Evolutionary conservation across 768 basidiomycete species (phyloP).

Genomic region (Leucosporidium creatinivorum): DNA sequence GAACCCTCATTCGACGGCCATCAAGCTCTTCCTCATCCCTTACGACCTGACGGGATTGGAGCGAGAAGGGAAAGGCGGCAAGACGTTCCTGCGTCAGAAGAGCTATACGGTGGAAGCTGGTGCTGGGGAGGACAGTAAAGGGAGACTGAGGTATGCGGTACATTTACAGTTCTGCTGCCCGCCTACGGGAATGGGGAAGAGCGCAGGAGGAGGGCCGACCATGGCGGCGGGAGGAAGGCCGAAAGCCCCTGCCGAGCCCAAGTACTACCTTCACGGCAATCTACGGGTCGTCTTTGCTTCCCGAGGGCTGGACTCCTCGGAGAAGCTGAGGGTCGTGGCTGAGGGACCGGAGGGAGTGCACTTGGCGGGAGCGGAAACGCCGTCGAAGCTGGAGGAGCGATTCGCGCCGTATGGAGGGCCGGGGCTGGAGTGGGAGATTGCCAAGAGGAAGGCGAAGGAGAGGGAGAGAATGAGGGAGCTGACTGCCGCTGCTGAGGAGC

Average conservation of each 20-base stretch:
- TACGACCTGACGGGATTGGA: slow-evolving; percentile 40
- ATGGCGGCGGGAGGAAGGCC: background rate
- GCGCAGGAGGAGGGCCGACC: background rate
- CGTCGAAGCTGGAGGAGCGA: background rate
- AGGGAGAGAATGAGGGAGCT: background rate
- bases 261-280: slow-evolving; percentile 37
- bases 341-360: slow-evolving; percentile 28
- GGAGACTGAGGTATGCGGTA: slow-evolving; percentile 38
- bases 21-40: slow-evolving; percentile 41
- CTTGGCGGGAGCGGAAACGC: background rate
- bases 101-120: slow-evolving; percentile 25
- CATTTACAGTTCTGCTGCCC: slow-evolving; percentile 40
- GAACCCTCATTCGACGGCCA: slow-evolving; percentile 38
- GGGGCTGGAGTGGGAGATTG: slow-evolving; percentile 27
- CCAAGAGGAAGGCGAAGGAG: slow-evolving; percentile 13
- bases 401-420: slow-evolving; percentile 21
- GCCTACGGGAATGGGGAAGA: slow-evolving; percentile 7
- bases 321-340: slow-evolving; percentile 33
- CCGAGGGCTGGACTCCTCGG: slow-evolving; percentile 34
- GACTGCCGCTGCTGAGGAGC: background rate
- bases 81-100: slow-evolving; percentile 40
- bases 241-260: background rate
- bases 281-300: slow-evolving; percentile 40
- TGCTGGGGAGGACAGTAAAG: slow-evolving; percentile 14
- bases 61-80: slow-evolving; percentile 28